Conservation (phyloP, 192 early-diverging fungal species). For the Backusella circina region DNA sequence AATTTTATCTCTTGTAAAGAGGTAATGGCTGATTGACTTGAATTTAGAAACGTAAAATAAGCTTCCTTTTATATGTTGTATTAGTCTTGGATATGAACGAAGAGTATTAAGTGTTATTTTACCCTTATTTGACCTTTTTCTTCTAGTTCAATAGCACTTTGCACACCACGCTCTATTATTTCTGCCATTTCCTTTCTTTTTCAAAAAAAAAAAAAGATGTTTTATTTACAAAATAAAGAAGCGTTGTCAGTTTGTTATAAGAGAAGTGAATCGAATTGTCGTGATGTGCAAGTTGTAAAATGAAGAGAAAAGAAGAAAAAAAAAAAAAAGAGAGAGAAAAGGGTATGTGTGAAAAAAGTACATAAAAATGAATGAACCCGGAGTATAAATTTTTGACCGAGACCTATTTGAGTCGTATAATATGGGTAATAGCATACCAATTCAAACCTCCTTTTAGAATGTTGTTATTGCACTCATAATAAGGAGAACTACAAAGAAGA, state of each 20-base stretch:
- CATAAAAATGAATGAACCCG: not conserved
- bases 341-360: not conserved
- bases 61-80: conserved; percentile 44
- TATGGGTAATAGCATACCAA: not conserved
- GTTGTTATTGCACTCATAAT: not conserved
- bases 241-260: not conserved
- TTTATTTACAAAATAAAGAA: not conserved
- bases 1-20: conserved; percentile 55
- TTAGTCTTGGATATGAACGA: not conserved
- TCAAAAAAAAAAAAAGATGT: no score
- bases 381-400: not conserved
- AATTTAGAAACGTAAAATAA: conserved; percentile 45
- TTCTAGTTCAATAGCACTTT: conserved; percentile 22
- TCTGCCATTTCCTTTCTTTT: not conserved
- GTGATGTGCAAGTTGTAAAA: not conserved
- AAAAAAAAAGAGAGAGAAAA: not conserved
- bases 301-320: not conserved
- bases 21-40: conserved; percentile 39
- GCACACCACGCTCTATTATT: conserved; percentile 26
- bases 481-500: not conserved
- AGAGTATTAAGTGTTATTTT: not conserved
- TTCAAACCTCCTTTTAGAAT: not conserved
- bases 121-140: conserved; percentile 31
- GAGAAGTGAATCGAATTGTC: not conserved
- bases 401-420: not conserved